A percentile compares a stretch with the other conserved stretches of the same genome.
phyloP scores from a whole-genome alignment of 2,329 filamentous ascomycete species.

The Juglanconis oblonga region DNA sequence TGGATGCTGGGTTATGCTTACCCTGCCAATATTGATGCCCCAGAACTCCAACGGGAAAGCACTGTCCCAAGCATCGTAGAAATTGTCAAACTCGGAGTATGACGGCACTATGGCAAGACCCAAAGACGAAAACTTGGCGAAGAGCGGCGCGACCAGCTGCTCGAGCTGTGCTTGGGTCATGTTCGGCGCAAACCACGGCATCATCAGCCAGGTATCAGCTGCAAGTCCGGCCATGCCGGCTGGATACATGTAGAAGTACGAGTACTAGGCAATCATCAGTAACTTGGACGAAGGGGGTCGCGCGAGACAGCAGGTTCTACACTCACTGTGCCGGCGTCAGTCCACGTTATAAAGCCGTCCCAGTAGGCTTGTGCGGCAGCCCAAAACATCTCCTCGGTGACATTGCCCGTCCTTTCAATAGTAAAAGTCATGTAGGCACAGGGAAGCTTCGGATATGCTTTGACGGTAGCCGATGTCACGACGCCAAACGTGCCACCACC shows the following conservation, averaged over 20 bases:
- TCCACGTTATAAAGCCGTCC: constrained; percentile 44
- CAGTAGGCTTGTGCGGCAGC: constrained; percentile 42
- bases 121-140: constrained; percentile 45
- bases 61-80: constrained; percentile 26
- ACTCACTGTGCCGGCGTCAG: constrained; percentile 41
- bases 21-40: constrained; percentile 34
- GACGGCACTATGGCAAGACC: constrained; percentile 28
- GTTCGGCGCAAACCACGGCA: constrained; percentile 16
- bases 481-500: constrained; percentile 35
- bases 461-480: constrained; percentile 27
- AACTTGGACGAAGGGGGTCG: too few species aligned
- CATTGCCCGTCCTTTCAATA: constrained; percentile 41
- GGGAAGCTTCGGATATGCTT: constrained; percentile 22
- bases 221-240: background rate
- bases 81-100: constrained; percentile 25
- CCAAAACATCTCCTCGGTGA: constrained; percentile 52
- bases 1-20: background rate
- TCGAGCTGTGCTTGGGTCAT: constrained; percentile 1
- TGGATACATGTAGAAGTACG: constrained; percentile 25
- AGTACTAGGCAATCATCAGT: constrained; percentile 35
- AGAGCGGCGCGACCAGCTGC: constrained; percentile 20
- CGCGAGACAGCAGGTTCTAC: too few species aligned
- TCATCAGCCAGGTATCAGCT: constrained; percentile 8
- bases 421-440: constrained; percentile 22
- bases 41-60: constrained; percentile 25